These are phyloP conservation scores for Claviceps fusiformis DNA, from an alignment of 2,329 filamentous ascomycete genomes.

Conservation along the genomic window DNA sequence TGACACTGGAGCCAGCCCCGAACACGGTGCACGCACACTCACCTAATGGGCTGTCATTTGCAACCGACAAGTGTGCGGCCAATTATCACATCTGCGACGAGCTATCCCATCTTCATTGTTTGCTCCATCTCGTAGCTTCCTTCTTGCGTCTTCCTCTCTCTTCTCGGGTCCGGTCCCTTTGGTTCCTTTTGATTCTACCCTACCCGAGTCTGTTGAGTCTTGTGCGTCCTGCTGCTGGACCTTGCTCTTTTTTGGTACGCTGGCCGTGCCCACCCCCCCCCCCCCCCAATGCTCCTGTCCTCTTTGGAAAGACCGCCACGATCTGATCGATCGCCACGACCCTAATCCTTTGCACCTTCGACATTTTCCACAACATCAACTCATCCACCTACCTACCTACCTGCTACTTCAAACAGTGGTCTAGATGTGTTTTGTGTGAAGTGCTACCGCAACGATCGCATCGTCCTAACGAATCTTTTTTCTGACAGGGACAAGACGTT, in stretches of 20 bases:
- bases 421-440: background rate
- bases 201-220: background rate
- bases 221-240: background rate
- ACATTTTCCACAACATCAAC: background rate
- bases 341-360: background rate
- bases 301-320: slow-evolving; percentile 3
- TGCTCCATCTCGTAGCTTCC: background rate
- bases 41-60: slow-evolving; percentile 15
- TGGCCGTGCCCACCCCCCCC: background rate
- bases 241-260: slow-evolving; percentile 1
- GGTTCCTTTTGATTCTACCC: background rate
- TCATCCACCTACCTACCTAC: background rate
- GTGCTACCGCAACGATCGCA: background rate
- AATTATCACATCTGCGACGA: slow-evolving; percentile 1
- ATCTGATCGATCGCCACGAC: background rate
- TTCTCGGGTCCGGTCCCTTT: background rate
- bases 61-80: slow-evolving; percentile 9
- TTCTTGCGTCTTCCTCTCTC: background rate
- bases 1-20: background rate
- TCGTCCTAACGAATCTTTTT: slow-evolving; percentile 4
- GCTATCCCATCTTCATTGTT: slow-evolving; percentile 1
- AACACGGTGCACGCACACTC: slow-evolving; percentile 7
- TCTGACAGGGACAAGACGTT: slow-evolving; percentile 11
- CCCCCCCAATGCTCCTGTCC: background rate
- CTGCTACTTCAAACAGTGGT: background rate